Evolutionary conservation across 2,329 filamentous ascomycete species (phyloP).

Genomic region (Cladosporium halotolerans): DNA sequence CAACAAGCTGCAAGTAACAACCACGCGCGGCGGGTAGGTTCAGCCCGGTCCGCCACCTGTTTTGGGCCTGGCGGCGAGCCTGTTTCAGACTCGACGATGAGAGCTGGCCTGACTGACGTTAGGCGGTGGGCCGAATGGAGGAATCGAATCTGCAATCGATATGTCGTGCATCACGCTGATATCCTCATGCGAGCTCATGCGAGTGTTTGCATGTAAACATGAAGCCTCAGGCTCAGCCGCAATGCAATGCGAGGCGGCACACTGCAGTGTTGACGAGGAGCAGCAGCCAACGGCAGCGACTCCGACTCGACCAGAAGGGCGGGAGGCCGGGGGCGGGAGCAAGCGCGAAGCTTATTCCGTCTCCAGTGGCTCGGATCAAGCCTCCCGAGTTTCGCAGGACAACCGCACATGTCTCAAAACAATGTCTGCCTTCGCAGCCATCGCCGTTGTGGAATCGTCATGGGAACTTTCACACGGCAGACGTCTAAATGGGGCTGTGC

Average conservation of each 20-base stretch:
- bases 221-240: background rate
- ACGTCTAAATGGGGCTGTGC: background rate
- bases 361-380: background rate
- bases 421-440: background rate
- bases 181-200: no score
- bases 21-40: background rate
- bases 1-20: constrained; percentile 1
- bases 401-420: constrained; percentile 5
- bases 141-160: background rate
- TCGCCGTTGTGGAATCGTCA: constrained; percentile 8
- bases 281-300: no score
- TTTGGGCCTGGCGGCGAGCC: constrained; percentile 6
- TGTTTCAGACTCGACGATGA: constrained; percentile 2
- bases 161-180: background rate
- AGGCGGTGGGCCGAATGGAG: no score
- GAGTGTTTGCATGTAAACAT: background rate
- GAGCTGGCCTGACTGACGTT: no score
- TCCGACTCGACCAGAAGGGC: background rate
- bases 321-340: constrained; percentile 1
- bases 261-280: background rate
- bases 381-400: constrained; percentile 7
- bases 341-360: constrained; percentile 4
- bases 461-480: background rate
- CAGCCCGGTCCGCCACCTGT: constrained; percentile 5
- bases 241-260: background rate